phyloP scores from a whole-genome alignment of 352 stramenopile species.

The Aphanomyces stellatus region DNA sequence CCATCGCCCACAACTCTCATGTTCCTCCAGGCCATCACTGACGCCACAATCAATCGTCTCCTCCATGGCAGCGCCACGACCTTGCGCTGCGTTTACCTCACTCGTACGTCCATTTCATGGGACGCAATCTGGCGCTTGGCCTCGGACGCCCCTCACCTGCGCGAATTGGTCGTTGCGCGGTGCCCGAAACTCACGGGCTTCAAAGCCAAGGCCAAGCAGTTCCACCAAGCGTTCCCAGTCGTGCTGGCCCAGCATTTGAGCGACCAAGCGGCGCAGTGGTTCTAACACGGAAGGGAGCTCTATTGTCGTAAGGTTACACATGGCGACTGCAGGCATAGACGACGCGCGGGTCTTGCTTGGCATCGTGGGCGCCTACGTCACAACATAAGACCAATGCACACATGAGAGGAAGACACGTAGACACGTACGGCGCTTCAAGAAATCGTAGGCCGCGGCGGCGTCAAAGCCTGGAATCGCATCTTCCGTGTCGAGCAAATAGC shows the following conservation, averaged over 20 bases:
- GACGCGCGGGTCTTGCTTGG: constrained; percentile 5
- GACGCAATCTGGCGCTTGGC: no score
- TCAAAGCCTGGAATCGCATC: constrained; percentile 10
- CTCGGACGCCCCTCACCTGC: no score
- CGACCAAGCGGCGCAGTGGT: not conserved
- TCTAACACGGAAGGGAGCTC: not conserved
- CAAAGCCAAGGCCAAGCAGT: no score
- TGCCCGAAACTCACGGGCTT: no score
- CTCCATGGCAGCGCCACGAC: no score
- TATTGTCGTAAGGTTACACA: not conserved
- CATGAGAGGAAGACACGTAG: not conserved
- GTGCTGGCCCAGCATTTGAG: not conserved
- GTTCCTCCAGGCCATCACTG: no score
- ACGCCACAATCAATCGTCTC: no score
- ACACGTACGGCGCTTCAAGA: constrained; percentile 14
- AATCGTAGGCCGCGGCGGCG: constrained; percentile 11
- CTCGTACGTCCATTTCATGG: no score
- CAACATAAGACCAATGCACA: not conserved
- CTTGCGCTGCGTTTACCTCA: no score
- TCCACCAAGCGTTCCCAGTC: no score
- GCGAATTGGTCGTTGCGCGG: no score
- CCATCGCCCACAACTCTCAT: no score
- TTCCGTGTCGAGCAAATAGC: not conserved
- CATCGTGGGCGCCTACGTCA: not conserved
- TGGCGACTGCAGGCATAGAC: constrained; percentile 15